Evolutionary conservation across 2,329 filamentous ascomycete species (phyloP), one percentile per base, ranked within the genome.

Genomic region (Colletotrichum cuscutae): DNA sequence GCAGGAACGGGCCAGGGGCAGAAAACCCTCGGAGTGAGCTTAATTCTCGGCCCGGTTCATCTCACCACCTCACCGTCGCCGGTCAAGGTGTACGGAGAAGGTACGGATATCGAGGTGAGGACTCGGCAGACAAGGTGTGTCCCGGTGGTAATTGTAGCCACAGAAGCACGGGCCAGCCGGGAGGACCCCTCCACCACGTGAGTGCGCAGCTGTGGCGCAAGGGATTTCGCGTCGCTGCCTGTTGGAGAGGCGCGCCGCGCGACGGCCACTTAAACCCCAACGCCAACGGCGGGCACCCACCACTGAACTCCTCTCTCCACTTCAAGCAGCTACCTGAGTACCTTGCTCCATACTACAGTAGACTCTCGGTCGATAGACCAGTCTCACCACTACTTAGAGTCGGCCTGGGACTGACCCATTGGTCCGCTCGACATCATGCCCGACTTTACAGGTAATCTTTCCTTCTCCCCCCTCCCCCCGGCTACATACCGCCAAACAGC

Each of bases 361-460:
- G 28, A 37, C 35, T 8, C 54, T 65, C 32, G 28, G 15, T 12
- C 9, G 30, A 68, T 58, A 54, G 26, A 26, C 26, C 37, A 9
- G 60, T 58, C 11, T n/a, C 32, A 30, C 65, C 22, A 30, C 5
- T 52, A n/a, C 24, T 11, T 5, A 42, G 58, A 7, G 42, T 13
- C 32, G 70, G 37, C 22, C 32, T 24, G 42, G 37, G 35, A 5
- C 30, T 26, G 42, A 22, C 5, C 26, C 24, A 12, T 19, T 56
- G 22, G 58, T 19, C 68, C 53, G n/a, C 35, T 26, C 12, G 32
- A 37, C 46, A 54, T 15, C 24, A 74, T 74, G 72, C 54, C 72
- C n/a, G 46, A 65, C 8, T 73, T 69, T 5, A 74, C 73, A 70
- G 73, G 71, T 73, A 56, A 53, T 26, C 15, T 8, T 11, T 42